Evolutionary conservation across 192 early-diverging fungal species (phyloP), one percentile per base, ranked within the genome.

Genomic region (Umbelopsis sp.): DNA sequence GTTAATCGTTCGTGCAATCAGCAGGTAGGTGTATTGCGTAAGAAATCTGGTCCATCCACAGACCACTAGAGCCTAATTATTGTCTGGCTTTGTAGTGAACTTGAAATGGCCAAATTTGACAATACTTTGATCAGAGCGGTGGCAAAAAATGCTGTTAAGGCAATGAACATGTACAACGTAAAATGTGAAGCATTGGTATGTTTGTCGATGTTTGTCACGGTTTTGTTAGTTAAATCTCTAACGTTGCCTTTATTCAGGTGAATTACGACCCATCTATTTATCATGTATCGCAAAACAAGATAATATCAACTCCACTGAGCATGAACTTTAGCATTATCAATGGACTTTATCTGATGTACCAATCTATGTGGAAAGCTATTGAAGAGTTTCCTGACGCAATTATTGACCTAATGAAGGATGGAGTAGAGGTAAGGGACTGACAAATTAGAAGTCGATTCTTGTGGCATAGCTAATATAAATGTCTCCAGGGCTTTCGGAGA

Each of bases 31-130:
- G 9, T 29, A 53, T 0, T 1, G 2, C 25, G 24, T 12, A 4
- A 25, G 22, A 3, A 6, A 0, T 29, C 25, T 0, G 31, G 4
- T 25, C n/a, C 22, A 16, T 47, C 25, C n/a, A 29, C 72, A 54
- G 11, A 8, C 10, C 14, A 3, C 16, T 50, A 17, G 49, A 77
- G 5, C 32, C 68, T 12, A 51, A 52, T 17, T 77, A 43, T 0
- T 45, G 14, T n/a, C 25, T 34, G 21, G 22, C 14, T 68, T 66
- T 70, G n/a, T 62, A 90, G 88, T 51, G 91, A 92, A 72, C 71
- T 92, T 31, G 87, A 91, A 43, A 80, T 77, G 26, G 87, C 84
- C 3, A 89, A 88, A 69, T 89, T 92, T 74, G 91, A 91, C 70
- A 59, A 76, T 4, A 66, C 78, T 17, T 68, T 92, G 16, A 24